Base-by-base conservation (phyloP, 2,329 filamentous ascomycete species). In the Sporothrix euskadiensis region DNA sequence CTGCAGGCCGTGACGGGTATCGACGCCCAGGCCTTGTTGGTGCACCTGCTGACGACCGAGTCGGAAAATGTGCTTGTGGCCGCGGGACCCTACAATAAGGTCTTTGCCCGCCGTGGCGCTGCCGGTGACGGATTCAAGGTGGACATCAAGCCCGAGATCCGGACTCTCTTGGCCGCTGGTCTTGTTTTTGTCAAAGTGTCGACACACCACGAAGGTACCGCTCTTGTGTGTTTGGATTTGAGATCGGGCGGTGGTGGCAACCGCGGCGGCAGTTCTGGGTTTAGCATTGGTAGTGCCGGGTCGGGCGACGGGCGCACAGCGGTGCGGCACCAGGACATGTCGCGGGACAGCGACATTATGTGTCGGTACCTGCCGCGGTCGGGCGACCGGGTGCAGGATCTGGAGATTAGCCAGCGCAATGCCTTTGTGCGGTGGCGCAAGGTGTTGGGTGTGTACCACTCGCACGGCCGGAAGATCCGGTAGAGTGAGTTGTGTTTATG, bases 1-100 rank as follows among this genome's bases (percentile, higher is more conserved):
- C 72, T 80, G 16, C 54, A 66, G 32, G 74, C 75, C 8, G 73
- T 78, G 9, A 79, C 78, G 1, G 73, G 77, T n/a, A 73, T 79
- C n/a, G 65, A 77, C 22, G 73, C 72, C 26, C 70, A 74, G 65
- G 41, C 59, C 2, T 47, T 74, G 54, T 56, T 74, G 52, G 63
- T 63, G 26, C 44, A 72, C 12, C 39, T 74, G 65, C 71, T 74
- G 41, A 30, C 56, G 14, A 61, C 49, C 12, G 73, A 74, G 47
- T n/a, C 65, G 32, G 39, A 69, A 14, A 72, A 44, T 16, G 30
- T 57, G 32, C 47, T 72, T 44, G 44, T 70, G 54, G 47, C 57
- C 14, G 30, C 47, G 0, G 73, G 73, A 1, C 70, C 73, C 16
- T 74, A 72, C 70, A 70, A 72, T 49, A 70, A 61, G 39, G 44